Conservation (phyloP, 2,329 filamentous ascomycete species). For the Pseudogymnoascus sp. region DNA sequence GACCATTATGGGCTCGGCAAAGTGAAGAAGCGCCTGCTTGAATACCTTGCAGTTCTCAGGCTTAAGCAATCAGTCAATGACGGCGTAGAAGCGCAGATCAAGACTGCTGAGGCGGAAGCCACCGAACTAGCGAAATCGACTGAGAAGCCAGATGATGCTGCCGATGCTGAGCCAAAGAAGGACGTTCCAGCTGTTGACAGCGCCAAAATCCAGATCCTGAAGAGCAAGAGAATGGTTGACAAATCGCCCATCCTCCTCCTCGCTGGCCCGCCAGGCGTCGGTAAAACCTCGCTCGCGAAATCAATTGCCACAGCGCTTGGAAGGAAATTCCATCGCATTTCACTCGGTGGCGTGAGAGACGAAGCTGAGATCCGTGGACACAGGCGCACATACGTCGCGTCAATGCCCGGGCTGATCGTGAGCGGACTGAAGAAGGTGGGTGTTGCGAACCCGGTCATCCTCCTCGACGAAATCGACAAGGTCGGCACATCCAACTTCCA, state of each 20-base stretch:
- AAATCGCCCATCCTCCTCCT: slow-evolving; percentile 93
- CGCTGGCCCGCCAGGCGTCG: slow-evolving; percentile 86
- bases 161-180: slow-evolving; percentile 17
- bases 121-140: slow-evolving; percentile 19
- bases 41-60: slow-evolving; percentile 92
- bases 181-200: slow-evolving; percentile 35
- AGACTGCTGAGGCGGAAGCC: slow-evolving; percentile 43
- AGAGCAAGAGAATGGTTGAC: slow-evolving; percentile 78
- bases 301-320: slow-evolving; percentile 88
- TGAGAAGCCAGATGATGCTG: slow-evolving; percentile 27
- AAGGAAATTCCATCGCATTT: slow-evolving; percentile 94
- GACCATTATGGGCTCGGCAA: slow-evolving; percentile 96
- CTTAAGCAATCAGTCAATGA: slow-evolving; percentile 87
- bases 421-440: slow-evolving; percentile 92
- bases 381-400: slow-evolving; percentile 89
- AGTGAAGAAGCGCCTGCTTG: slow-evolving; percentile 91
- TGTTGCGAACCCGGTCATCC: slow-evolving; percentile 87
- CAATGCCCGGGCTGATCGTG: slow-evolving; percentile 95
- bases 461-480: slow-evolving; percentile 98
- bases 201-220: slow-evolving; percentile 65
- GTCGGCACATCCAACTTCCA: slow-evolving; percentile 85
- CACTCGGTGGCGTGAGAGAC: slow-evolving; percentile 87
- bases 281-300: slow-evolving; percentile 90
- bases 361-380: slow-evolving; percentile 96
- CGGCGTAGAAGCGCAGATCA: slow-evolving; percentile 71